Conservation (phyloP, 495 filamentous ascomycete genomes). For the Penicillium cataractarum region DNA sequence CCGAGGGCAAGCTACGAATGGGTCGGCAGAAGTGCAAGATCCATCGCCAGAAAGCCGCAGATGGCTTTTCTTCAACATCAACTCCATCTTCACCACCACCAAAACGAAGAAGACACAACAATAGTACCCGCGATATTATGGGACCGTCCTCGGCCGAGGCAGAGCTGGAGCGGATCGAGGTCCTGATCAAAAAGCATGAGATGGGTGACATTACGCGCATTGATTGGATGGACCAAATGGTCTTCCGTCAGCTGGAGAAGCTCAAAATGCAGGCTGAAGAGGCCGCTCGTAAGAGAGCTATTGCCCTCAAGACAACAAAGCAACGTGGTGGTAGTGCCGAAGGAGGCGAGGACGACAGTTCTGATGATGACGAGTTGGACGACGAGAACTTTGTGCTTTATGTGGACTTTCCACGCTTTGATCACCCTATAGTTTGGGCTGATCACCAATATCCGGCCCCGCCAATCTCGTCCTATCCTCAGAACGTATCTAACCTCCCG, state of each 20-base stretch:
- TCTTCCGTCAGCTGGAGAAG: conserved; percentile 85
- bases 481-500: conserved; percentile 63
- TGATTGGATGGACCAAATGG: conserved; percentile 93
- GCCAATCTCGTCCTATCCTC: conserved; percentile 70
- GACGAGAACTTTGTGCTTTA: conserved; percentile 73
- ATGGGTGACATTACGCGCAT: conserved; percentile 92
- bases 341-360: conserved; percentile 30
- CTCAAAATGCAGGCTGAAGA: conserved; percentile 61
- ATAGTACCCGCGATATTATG: conserved; percentile 30
- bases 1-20: conserved; percentile 85
- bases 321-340: conserved; percentile 23
- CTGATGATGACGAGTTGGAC: conserved; percentile 48
- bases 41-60: conserved; percentile 79
- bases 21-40: conserved; percentile 90
- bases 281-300: conserved; percentile 42
- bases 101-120: conserved; percentile 52
- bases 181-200: conserved; percentile 94
- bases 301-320: conserved; percentile 34
- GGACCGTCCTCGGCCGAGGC: conserved; percentile 62
- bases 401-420: conserved; percentile 91
- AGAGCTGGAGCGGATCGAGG: conserved; percentile 82
- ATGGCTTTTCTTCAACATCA: conserved; percentile 78
- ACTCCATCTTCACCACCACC: conserved; percentile 68
- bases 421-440: conserved; percentile 93
- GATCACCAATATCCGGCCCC: conserved; percentile 91